Percentiles rank a stretch among this genome's conserved stretches.
These are phyloP conservation scores for Blastocystis sp. DNA, from an alignment of 352 stramenopile genomes.

Conservation along the genomic window DNA sequence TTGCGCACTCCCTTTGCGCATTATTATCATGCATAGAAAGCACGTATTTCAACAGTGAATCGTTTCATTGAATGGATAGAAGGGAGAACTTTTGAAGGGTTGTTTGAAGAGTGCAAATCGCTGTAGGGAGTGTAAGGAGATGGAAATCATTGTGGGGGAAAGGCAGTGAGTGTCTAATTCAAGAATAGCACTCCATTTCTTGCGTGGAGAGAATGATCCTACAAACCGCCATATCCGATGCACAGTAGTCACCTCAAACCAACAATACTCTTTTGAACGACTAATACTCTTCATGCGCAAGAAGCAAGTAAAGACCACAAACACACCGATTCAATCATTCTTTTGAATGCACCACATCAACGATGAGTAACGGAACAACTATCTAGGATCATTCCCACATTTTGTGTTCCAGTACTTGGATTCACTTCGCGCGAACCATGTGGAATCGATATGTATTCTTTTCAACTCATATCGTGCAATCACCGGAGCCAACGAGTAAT, in stretches of 20 bases:
- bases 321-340: background rate
- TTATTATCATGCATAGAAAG: background rate
- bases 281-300: background rate
- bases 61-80: too few relatives aligned
- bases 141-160: background rate
- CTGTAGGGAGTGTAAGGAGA: background rate
- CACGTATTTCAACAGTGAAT: too few relatives aligned
- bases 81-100: background rate
- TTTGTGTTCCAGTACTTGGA: background rate
- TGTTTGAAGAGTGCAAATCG: background rate
- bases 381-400: background rate
- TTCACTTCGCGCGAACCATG: background rate
- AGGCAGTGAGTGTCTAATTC: too few relatives aligned
- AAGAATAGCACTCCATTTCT: too few relatives aligned
- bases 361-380: too few relatives aligned
- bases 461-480: conserved; percentile 63
- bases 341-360: background rate
- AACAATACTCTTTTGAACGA: too few relatives aligned
- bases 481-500: conserved; percentile 51
- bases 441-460: conserved; percentile 63
- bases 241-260: too few relatives aligned
- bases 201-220: too few relatives aligned
- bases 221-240: too few relatives aligned
- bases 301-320: background rate
- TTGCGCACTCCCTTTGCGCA: background rate